Evolutionary conservation across 169 alveolate genomes (phyloP).

Genomic region (Perkinsus chesapeaki): DNA sequence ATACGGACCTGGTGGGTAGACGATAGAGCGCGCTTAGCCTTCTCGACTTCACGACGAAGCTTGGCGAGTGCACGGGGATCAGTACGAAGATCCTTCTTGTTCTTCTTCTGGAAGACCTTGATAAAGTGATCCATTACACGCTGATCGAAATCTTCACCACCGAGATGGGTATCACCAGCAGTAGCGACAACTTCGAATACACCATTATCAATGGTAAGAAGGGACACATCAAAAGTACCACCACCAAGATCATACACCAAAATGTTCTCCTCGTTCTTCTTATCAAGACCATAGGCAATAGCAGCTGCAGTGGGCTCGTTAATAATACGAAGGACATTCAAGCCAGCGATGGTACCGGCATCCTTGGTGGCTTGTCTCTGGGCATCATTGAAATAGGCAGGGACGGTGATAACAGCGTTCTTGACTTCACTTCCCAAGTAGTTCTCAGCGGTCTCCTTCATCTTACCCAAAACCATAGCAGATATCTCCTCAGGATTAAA

Average conservation of each 20-base stretch:
- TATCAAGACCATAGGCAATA: slow-evolving; percentile 96
- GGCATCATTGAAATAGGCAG: slow-evolving; percentile 98
- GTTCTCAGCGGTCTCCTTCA: slow-evolving; percentile 95
- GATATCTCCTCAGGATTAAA: slow-evolving; percentile 98
- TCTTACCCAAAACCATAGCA: slow-evolving; percentile 91
- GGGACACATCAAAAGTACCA: slow-evolving; percentile 99
- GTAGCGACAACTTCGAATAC: slow-evolving; percentile 91
- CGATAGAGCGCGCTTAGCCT: slow-evolving; percentile 93
- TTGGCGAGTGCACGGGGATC: slow-evolving; percentile 93
- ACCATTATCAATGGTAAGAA: slow-evolving; percentile 89
- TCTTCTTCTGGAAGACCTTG: slow-evolving; percentile 83
- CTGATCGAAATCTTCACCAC: slow-evolving; percentile 91
- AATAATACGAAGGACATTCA: slow-evolving; percentile 92
- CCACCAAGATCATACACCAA: slow-evolving; percentile 99
- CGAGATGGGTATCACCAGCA: slow-evolving; percentile 92
- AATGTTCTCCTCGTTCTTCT: slow-evolving; percentile 88
- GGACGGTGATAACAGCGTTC: slow-evolving; percentile 91
- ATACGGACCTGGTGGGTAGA: slow-evolving; percentile 55
- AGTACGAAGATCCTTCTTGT: slow-evolving; percentile 75
- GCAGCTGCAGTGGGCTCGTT: slow-evolving; percentile 99
- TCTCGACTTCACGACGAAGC: slow-evolving; percentile 94
- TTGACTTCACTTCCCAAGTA: slow-evolving; percentile 90
- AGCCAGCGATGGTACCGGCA: slow-evolving; percentile 98
- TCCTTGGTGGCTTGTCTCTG: slow-evolving; percentile 99
- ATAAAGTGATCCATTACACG: slow-evolving; percentile 91